These are phyloP conservation scores for Erodium chrysanthum DNA, from an alignment of 441 rosid genomes.

Conservation along the genomic window DNA sequence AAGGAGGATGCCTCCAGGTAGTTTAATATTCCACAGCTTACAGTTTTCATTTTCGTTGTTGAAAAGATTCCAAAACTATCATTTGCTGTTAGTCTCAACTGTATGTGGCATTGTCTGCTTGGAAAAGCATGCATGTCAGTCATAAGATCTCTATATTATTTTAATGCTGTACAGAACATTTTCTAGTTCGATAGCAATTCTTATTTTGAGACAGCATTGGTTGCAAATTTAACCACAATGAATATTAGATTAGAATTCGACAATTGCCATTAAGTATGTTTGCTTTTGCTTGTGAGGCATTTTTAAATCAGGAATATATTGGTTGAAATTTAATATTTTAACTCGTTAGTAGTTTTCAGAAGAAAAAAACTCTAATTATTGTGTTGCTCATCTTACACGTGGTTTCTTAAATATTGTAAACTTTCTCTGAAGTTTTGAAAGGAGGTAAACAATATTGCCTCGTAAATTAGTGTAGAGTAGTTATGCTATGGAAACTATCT, in stretches of 20 bases:
- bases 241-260: not conserved
- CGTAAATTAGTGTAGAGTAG: conserved; percentile 1
- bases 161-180: not conserved
- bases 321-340: not conserved
- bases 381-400: not conserved
- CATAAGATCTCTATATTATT: not conserved
- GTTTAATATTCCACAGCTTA: conserved; percentile 12
- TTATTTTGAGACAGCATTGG: not conserved
- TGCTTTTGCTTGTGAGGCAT: not conserved
- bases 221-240: not conserved
- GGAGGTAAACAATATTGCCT: not conserved
- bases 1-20: conserved; percentile 97
- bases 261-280: not conserved
- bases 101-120: conserved; percentile 9
- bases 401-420: not conserved
- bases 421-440: not conserved
- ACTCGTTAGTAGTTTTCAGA: not conserved
- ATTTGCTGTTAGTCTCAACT: conserved; percentile 1
- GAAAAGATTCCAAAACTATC: conserved; percentile 1
- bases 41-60: not conserved
- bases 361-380: not conserved
- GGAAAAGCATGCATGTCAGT: conserved; percentile 7
- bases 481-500: not conserved
- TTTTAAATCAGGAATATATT: not conserved
- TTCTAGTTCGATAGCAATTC: not conserved